Evolutionary conservation across 2,329 filamentous ascomycete genomes (phyloP), one percentile per base, ranked within the genome.

Genomic region (Nemania sp.): DNA sequence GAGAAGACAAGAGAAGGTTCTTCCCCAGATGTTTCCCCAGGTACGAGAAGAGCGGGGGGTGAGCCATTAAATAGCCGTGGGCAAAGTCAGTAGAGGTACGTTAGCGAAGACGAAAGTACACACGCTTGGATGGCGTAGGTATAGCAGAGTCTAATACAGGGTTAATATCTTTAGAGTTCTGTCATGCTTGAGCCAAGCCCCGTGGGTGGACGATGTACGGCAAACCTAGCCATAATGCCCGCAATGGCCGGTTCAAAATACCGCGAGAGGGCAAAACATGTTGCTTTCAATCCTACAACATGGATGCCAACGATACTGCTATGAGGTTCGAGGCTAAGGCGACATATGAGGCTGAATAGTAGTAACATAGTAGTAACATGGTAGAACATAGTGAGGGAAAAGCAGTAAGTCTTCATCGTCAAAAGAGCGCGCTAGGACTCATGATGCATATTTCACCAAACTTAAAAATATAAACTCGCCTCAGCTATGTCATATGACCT

Each of bases 151-250:
- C 45, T 22, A 8, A 22, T 35, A 27, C 38, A 41, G 24, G 60
- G 32, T 69, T 45, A 7, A 45, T 18, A 1, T 10, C 2, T 58
- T 62, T 70, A 70, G 62, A 68, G 68, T 70, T 70, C 49, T 43
- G 18, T 55, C 62, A 64, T 52, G 62, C 65, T 32, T 47, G 49
- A 35, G 24, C 26, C 45, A 38, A 15, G 27, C 54, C 62, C 65
- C 43, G 43, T 29, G 35, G 49, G 20, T 18, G 38, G 38, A 63
- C 52, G 11, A 56, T 49, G 2, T 26, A 54, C 35, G 32, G 29
- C 3, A 22, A 60, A 2, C 22, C 7, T n/a, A 38, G 45, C 11
- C 20, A 62, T 62, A 11, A 32, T 32, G 18, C 5, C 18, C 22
- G 13, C 15, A 45, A 5, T 18, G 15, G 2, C 8, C 38, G 18